Conservation (phyloP, 176 grass and related monocot genomes). For the Eragrostis curvula region DNA sequence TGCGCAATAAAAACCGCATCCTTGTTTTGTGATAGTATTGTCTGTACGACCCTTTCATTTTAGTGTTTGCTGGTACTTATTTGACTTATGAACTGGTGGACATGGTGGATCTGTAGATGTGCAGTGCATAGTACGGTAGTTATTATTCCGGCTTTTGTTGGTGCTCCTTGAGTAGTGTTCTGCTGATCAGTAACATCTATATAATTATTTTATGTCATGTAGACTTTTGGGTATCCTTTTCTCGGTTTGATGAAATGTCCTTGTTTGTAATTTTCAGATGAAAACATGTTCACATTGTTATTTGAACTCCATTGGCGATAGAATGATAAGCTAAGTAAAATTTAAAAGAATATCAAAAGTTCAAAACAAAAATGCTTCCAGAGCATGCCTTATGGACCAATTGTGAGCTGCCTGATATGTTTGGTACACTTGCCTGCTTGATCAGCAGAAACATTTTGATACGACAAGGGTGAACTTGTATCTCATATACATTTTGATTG, state of each 20-base stretch:
- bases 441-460: no score
- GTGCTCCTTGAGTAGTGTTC: background rate
- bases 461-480: conserved; percentile 4
- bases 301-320: background rate
- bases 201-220: background rate
- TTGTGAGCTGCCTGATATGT: conserved; percentile 2
- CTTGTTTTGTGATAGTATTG: conserved; percentile 23
- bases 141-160: background rate
- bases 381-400: background rate
- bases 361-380: background rate
- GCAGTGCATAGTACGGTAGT: background rate
- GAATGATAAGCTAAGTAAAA: conserved; percentile 6
- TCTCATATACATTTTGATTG: conserved; percentile 1
- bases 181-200: background rate
- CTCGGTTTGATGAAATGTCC: background rate
- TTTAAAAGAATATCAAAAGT: background rate
- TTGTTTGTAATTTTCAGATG: background rate
- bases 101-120: conserved; percentile 5
- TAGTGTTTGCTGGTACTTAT: conserved; percentile 7
- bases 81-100: conserved; percentile 11
- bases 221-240: background rate
- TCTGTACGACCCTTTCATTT: conserved; percentile 33
- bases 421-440: conserved; percentile 21
- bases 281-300: background rate
- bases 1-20: conserved; percentile 40